Percentiles rank a stretch among this genome's conserved stretches.
Evolutionary conservation across 2,329 filamentous ascomycete genomes (phyloP).

Genomic region (Nemania sp.): DNA sequence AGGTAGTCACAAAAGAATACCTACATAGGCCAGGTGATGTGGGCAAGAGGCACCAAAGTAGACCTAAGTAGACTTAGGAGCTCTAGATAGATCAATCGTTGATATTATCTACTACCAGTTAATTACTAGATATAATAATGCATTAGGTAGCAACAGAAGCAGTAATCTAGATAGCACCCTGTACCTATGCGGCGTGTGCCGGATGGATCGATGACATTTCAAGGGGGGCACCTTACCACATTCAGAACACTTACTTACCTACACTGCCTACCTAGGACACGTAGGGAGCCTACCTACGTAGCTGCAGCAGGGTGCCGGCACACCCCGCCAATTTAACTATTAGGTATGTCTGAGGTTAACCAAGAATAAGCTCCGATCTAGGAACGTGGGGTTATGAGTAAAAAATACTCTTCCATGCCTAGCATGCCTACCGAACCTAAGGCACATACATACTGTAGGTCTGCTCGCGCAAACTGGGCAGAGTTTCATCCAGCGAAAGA

Average conservation of each 20-base stretch:
- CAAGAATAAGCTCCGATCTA: conserved; percentile 54
- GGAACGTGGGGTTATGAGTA: conserved; percentile 55
- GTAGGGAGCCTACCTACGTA: conserved; percentile 4
- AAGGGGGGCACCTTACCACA: not conserved
- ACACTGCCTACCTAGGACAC: not conserved
- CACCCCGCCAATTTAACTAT: conserved; percentile 29
- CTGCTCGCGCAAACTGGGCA: conserved; percentile 7
- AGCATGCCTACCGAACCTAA: too few species aligned
- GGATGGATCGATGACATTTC: not conserved
- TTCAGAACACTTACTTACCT: not conserved
- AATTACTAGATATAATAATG: not conserved
- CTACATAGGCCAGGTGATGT: too few species aligned
- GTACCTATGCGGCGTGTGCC: not conserved
- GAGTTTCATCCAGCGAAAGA: conserved; percentile 26
- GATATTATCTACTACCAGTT: too few species aligned
- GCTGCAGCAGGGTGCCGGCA: not conserved
- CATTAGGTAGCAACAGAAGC: too few species aligned
- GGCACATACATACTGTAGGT: not conserved
- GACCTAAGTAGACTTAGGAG: not conserved
- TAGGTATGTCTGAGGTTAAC: conserved; percentile 24
- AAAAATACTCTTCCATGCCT: conserved; percentile 37
- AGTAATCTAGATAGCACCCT: not conserved
- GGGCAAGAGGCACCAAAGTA: too few species aligned
- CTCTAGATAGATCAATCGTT: not conserved
- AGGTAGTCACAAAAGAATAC: too few species aligned